Evolutionary conservation across 2,329 filamentous ascomycete species (phyloP), one percentile per base, ranked within the genome.

Genomic region (Trichophyton equinum): DNA sequence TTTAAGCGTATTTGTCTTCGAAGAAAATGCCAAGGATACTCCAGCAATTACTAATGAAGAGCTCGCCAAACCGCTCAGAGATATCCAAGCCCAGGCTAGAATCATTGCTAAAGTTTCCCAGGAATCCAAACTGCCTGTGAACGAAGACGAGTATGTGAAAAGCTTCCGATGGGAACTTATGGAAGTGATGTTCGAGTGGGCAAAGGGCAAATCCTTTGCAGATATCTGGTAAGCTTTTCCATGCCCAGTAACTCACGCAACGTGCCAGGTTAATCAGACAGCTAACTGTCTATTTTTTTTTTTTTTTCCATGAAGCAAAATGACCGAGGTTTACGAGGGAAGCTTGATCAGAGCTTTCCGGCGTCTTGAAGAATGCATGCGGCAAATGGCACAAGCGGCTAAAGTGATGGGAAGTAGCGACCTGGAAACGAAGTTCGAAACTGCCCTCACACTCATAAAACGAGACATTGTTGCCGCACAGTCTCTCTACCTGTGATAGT

Each of bases 371-470:
- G 94, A 99, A 76, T 80, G 96, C 62, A 79, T 99, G 40, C 84
- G 94, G 66, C 94, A 99, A 75, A 95, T 97, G 82, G 92, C 88
- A 15, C 89, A 97, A 76, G 94, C 92, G 25, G 84, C 89, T 66
- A 97, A 96, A 77, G 92, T 96, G 64, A 99, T 99, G 94, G 94
- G 94, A 69, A 96, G 88, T 72, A 90, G 95, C 63, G 94, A 97
- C 69, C 79, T 99, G 61, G 88, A 91, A 70, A 82, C 86, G 71
- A 96, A 96, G 77, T 99, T 99, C 71, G 91, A 96, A 70, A 82
- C 85, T 67, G 87, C 89, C 64, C 77, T 99, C 67, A 80, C 82
- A 62, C 94, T 95, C 81, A 88, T 97, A 60, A 84, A 89, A 74
- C 83, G 94, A 69, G 94, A 97, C 73, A 91, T 99, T 72, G 92